Base-by-base conservation (phyloP, 2,329 filamentous ascomycete species). In the Fusarium haematococcum region DNA sequence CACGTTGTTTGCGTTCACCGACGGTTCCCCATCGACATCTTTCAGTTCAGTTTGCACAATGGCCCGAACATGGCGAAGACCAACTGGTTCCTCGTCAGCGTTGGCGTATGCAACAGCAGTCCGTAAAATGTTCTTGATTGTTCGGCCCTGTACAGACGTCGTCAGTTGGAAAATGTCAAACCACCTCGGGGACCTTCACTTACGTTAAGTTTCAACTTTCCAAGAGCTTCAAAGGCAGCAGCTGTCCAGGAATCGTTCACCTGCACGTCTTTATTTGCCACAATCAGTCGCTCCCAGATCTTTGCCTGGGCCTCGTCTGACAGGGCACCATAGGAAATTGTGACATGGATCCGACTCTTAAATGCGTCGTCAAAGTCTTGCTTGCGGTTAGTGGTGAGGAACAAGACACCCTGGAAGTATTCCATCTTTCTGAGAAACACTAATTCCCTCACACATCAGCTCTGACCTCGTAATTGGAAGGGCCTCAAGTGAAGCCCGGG, bases 401-500 rank as follows among this genome's bases (percentile, higher is more conserved):
- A 48, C 14, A 48, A 3, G 0, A 48, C 43, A 0, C 43, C 43
- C 43, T 48, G 43, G 2, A 48, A 48, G 43, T 48, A 48, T 1
- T 48, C 43, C 0, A 48, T 48, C 43, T 10, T 48, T 1, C 43
- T 23, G 7, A 48, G 43, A 25, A 48, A 48, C 43, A 48, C 43
- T 48, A 2, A 2, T 16, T 9, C 1, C 6, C 20, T 9, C 13
- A 10, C 6, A 10, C 18, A 2, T 25, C 16, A 48, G 43, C 23
- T 8, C 9, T 7, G 13, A 25, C 4, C 43, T 8, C 1, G 4
- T 13, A 7, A 13, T 13, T 8, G 7, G 2, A 23, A 2, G 37
- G 37, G 4, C 5, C n/a, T 3, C 0, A 8, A 39, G 18, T 0
- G 1, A 20, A n/a, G 9, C 7, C 16, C 3, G 43, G 5, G 20